These are phyloP conservation scores for Cordia subcordata DNA, from an alignment of 257 asterid genomes.

Conservation along the genomic window DNA sequence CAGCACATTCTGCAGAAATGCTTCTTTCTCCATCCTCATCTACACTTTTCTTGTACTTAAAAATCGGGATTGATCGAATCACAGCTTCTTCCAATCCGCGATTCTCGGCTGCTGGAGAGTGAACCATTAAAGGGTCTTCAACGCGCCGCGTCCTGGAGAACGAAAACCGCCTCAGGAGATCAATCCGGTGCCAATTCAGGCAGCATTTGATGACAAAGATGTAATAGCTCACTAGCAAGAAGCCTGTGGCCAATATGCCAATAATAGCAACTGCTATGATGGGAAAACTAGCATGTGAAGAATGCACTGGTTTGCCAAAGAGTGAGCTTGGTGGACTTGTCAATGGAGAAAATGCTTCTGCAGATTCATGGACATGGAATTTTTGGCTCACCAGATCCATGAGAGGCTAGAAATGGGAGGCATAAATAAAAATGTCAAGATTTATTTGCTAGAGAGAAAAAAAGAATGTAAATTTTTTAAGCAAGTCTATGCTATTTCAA, in stretches of 20 bases:
- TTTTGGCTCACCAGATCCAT: constrained; percentile 36
- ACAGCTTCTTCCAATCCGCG: constrained; percentile 64
- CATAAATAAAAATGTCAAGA: too few relatives aligned
- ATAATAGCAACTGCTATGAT: constrained; percentile 81
- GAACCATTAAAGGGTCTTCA: constrained; percentile 31
- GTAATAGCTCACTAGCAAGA: constrained; percentile 88
- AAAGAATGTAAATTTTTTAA: constrained; percentile 1
- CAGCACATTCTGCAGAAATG: constrained; percentile 50
- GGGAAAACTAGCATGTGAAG: constrained; percentile 60
- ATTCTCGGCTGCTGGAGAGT: constrained; percentile 37
- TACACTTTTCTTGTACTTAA: constrained; percentile 36
- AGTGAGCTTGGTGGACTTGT: constrained; percentile 24
- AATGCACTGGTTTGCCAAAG: constrained; percentile 22
- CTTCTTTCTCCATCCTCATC: not conserved
- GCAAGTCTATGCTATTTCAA: constrained; percentile 20
- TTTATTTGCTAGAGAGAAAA: not conserved
- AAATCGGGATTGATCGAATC: constrained; percentile 62
- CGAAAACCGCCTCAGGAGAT: constrained; percentile 51
- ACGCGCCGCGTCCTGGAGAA: constrained; percentile 39
- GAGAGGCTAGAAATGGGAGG: constrained; percentile 9
- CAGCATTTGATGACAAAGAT: constrained; percentile 87
- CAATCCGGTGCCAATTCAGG: constrained; percentile 79
- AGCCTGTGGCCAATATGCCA: constrained; percentile 74
- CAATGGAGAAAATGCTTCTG: not conserved
- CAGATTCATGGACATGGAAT: constrained; percentile 15